Evolutionary conservation across 2,329 filamentous ascomycete genomes (phyloP), one percentile per base, ranked within the genome.

Genomic region (Colletotrichum tofieldiae): DNA sequence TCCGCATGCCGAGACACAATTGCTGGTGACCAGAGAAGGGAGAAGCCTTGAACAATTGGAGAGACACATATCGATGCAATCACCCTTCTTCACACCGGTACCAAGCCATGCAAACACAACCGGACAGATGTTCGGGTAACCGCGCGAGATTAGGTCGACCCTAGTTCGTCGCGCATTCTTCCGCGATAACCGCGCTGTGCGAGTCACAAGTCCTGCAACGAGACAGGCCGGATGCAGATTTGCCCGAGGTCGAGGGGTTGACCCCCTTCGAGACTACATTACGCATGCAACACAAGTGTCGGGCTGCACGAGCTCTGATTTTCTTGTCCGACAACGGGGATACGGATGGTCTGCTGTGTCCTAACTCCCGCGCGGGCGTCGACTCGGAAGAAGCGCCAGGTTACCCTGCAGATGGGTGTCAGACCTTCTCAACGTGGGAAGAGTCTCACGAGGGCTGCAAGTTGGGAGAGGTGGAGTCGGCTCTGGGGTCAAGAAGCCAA

Each of bases 101-200:
- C 56, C 64, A 51, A 37, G 37, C 16, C 41, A 45, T 68, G 65
- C 64, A 18, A n/a, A n/a, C 20, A 26, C 11, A 14, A 45, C 52
- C n/a, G 26, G 45, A 32, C 51, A 26, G 60, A 51, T 8, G 37
- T 39, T 26, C 52, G 26, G 16, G 23, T 18, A 26, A 23, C 64
- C 51, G 64, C 43, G 35, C 41, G 56, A 61, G 51, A 68, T 67
- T 37, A 71, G 68, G 64, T 37, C 26, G 58, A 35, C 56, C 41
- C 41, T 26, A 16, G 49, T 3, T 41, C 26, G 37, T 43, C 37
- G 5, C 23, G 23, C 23, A 26, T 12, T 4, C 23, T 11, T 18
- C 37, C 37, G 23, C 29, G 8, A 18, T 12, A 12, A 12, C 8
- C 32, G 11, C 5, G 12, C 20, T 23, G 18, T 23, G 20, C 52